A percentile compares a stretch with the other conserved stretches of the same genome.
Evolutionary conservation across 2,329 filamentous ascomycete species (phyloP).

Genomic region (Emergomyces pasteurianus): DNA sequence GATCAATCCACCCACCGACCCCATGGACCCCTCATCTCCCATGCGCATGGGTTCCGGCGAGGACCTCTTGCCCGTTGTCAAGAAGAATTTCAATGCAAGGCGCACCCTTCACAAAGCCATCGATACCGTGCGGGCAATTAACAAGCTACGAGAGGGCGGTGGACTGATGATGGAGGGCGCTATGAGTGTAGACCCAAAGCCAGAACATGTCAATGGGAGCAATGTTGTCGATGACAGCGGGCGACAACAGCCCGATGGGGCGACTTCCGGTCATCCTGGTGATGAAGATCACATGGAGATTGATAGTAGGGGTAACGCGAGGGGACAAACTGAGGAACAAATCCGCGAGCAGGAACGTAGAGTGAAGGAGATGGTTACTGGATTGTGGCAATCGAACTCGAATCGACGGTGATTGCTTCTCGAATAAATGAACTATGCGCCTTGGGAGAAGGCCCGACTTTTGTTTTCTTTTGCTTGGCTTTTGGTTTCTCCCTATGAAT

Average conservation of each 20-base stretch:
- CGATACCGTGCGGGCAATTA: slow-evolving; percentile 56
- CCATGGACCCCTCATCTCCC: slow-evolving; percentile 21
- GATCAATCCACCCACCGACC: slow-evolving; percentile 46
- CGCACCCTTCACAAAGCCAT: slow-evolving; percentile 55
- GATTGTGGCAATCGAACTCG: slow-evolving; percentile 38
- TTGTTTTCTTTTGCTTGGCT: background rate
- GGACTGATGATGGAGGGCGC: slow-evolving; percentile 53
- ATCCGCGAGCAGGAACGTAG: slow-evolving; percentile 48
- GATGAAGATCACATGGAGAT: slow-evolving; percentile 39
- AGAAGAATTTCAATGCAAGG: slow-evolving; percentile 59
- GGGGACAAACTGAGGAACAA: slow-evolving; percentile 51
- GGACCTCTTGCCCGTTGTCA: slow-evolving; percentile 52
- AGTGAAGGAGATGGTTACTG: slow-evolving; percentile 47
- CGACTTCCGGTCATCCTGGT: slow-evolving; percentile 25
- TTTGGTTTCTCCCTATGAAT: background rate
- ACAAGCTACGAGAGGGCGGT: slow-evolving; percentile 51
- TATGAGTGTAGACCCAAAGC: slow-evolving; percentile 44
- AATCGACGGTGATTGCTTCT: slow-evolving; percentile 10
- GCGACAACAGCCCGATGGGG: slow-evolving; percentile 11
- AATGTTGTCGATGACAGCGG: slow-evolving; percentile 29
- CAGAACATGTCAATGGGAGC: slow-evolving; percentile 33
- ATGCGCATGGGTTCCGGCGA: slow-evolving; percentile 28
- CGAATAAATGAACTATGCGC: background rate
- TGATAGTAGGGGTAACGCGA: slow-evolving; percentile 47
- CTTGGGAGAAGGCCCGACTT: background rate